Evolutionary conservation across 441 rosid genomes (phyloP), one percentile per base, ranked within the genome.

Genomic region (Viola pubescens): DNA sequence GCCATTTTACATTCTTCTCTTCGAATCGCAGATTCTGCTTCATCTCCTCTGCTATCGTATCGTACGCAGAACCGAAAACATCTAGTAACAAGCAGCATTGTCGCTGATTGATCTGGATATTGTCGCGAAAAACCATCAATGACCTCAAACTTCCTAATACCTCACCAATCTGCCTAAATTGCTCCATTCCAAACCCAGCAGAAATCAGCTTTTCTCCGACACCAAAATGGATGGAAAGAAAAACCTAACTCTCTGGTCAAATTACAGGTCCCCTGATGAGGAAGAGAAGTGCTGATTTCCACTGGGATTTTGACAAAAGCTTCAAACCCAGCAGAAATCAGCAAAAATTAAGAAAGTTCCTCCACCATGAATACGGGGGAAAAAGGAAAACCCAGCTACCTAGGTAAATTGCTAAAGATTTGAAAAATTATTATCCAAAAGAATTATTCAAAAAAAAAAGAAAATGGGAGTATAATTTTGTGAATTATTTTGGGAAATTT

Each of bases 81-180:
- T 91, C 97, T 5, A 85, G 59, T 71, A 94, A 61, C 64, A 91
- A 62, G 63, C 74, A 70, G 49, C 98, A 91, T 60, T 94, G 98
- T 47, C 95, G 75, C 53, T 73, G 80, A 75, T 94, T 94, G 81
- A 94, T 82, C 10, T 76, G 79, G 48, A 82, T 78, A 62, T 66
- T 73, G 6, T 80, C 86, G 38, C 82, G 87, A 75, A 94, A 81
- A 41, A 87, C 87, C 95, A 90, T 88, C 5, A 84, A 46, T 26
- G 97, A 87, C 67, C 81, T 90, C 64, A 90, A 53, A 73, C 96
- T 83, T 52, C 99, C 97, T 6, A 88, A 57, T 55, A 82, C 94
- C 80, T 90, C 97, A 9, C 99, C 97, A 4, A 94, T 78, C 70
- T 82, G 91, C 64, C 99, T 79, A 72, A 94, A 88, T 62, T 85